Evolutionary conservation across 805 yeast species (phyloP), one percentile per base, ranked within the genome.

Genomic region (Candida peoriensis): DNA sequence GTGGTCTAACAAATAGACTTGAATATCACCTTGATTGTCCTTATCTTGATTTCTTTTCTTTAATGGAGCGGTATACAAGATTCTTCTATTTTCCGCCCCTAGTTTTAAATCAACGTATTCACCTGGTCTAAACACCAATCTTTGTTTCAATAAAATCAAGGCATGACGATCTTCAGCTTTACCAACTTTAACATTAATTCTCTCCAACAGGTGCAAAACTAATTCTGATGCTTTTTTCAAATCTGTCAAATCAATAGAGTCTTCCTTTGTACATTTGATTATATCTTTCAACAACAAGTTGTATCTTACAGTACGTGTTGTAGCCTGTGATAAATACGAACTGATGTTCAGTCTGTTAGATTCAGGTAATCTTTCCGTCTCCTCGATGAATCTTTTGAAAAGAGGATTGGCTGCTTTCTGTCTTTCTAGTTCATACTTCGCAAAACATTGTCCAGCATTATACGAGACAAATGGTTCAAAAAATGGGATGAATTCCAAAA

Each of bases 381-480:
- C 96, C 52, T 86, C 95, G 38, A 90, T 85, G 58, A 93, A 93
- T 52, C 93, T 68, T n/a, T 95, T 89, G 65, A 93, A 90, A 41
- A 83, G 74, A 31, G 95, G 81, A 59, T 93, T 93, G 20, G 83
- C 84, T 33, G 87, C 79, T 58, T 88, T 85, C 55, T 90, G 97
- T 31, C 96, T 72, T 61, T 93, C 97, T 59, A 87, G 86, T 58
- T 90, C 95, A 57, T 87, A 88, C 58, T 88, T 87, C 6, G 97
- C 97, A 64, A 87, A 88, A 32, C 90, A 86, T 57, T 93, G 90
- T 36, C 90, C 88, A 12, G 96, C 96, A 39, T 96, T 95, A 58
- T 93, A 93, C 28, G 81, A 74, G 26, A 93, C 81, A 60, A 90
- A 93, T 4, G 97, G 95, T 44, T 89, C 96, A 58, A 93, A 89